A percentile compares a stretch with the other conserved stretches of the same genome.
These are phyloP conservation scores for Hortiboletus flavorubellus DNA, from an alignment of 768 basidiomycete species.

Conservation along the genomic window DNA sequence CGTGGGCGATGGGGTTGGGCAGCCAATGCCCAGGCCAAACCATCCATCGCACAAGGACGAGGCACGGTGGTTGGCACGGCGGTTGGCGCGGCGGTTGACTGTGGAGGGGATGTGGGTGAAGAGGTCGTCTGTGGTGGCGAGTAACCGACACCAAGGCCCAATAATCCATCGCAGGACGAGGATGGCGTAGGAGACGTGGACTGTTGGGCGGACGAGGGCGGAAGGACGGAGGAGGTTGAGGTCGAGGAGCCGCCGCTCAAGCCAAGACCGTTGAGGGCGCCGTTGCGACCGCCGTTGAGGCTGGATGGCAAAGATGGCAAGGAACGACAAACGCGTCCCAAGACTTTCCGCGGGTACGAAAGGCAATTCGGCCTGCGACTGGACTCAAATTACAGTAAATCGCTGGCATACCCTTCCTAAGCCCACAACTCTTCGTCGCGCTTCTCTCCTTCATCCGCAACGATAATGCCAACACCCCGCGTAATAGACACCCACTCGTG, in stretches of 20 bases:
- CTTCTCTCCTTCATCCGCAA: too few relatives aligned
- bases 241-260: neutral
- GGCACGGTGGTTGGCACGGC: neutral
- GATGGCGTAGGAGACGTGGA: slow-evolving; percentile 1
- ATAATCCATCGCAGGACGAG: slow-evolving; percentile 18
- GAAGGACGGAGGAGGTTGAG: slow-evolving; percentile 13
- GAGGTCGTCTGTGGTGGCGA: slow-evolving; percentile 1
- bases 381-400: too few relatives aligned
- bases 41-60: neutral
- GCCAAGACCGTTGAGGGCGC: neutral
- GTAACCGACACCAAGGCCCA: slow-evolving; percentile 21
- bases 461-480: slow-evolving; percentile 50
- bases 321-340: neutral
- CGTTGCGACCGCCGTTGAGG: neutral
- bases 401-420: too few relatives aligned
- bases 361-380: too few relatives aligned
- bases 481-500: slow-evolving; percentile 61
- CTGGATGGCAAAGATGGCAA: too few relatives aligned
- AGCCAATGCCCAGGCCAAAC: too few relatives aligned
- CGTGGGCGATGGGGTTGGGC: too few relatives aligned
- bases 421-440: too few relatives aligned
- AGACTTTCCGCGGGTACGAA: too few relatives aligned
- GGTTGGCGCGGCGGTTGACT: neutral
- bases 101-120: neutral
- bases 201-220: neutral